phyloP scores from a whole-genome alignment of 345 rosid genomes.

The Boechera divaricarpa region DNA sequence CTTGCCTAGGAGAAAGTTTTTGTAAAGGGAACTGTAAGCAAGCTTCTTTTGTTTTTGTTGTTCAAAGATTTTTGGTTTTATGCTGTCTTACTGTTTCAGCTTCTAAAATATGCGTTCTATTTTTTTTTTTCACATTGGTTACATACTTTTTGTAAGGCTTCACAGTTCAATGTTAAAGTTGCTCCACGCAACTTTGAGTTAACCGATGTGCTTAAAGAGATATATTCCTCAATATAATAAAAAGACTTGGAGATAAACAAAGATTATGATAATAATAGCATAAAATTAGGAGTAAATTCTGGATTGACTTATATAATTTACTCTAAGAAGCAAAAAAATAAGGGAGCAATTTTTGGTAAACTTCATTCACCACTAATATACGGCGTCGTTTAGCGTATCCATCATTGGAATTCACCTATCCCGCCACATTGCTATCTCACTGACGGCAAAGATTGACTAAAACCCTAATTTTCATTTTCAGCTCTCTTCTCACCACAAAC shows the following conservation, averaged over 20 bases:
- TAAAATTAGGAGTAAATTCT: not conserved
- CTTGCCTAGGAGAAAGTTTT: not conserved
- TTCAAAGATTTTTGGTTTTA: not conserved
- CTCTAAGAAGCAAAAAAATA: not conserved
- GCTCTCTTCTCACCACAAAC: not conserved
- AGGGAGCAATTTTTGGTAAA: not conserved
- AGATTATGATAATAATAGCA: not conserved
- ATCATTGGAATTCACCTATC: conserved; percentile 15
- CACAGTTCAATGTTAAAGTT: too few relatives aligned
- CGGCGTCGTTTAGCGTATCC: not conserved
- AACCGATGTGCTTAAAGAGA: too few relatives aligned
- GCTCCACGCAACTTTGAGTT: not conserved
- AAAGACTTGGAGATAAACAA: too few relatives aligned
- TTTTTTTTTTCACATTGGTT: not conserved
- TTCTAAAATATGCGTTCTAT: not conserved
- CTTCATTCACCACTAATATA: not conserved
- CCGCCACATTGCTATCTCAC: conserved; percentile 12
- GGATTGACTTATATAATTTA: not conserved
- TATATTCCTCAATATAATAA: too few relatives aligned
- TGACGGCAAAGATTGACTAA: conserved; percentile 10
- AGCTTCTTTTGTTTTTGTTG: conserved; percentile 24
- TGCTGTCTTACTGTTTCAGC: conserved; percentile 1
- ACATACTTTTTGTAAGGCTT: not conserved
- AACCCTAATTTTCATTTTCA: conserved; percentile 32
- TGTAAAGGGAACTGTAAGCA: conserved; percentile 6